Evolutionary conservation across 2,329 filamentous ascomycete species (phyloP).

Genomic region (Penicillium corylophilum): DNA sequence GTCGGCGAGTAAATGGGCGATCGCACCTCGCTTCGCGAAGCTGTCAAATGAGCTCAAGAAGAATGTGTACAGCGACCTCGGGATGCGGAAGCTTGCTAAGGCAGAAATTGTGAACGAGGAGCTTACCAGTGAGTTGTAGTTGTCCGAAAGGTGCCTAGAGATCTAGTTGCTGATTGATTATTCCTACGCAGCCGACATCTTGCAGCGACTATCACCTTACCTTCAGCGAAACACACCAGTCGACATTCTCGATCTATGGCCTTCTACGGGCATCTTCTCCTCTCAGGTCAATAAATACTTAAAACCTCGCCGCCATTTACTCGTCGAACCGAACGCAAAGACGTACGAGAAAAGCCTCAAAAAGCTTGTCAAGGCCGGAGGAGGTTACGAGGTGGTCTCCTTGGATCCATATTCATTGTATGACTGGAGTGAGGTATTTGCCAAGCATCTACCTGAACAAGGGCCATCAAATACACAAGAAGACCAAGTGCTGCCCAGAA

Average conservation of each 20-base stretch:
- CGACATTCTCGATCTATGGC: slow-evolving; percentile 84
- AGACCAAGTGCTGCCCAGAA: slow-evolving; percentile 52
- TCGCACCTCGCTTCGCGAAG: neutral
- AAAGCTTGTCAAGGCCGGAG: slow-evolving; percentile 53
- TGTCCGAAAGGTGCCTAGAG: neutral
- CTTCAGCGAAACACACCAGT: slow-evolving; percentile 71
- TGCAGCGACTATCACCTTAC: slow-evolving; percentile 67
- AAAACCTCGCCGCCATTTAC: slow-evolving; percentile 75
- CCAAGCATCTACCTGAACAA: slow-evolving; percentile 55
- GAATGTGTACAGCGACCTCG: neutral
- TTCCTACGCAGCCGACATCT: slow-evolving; percentile 58
- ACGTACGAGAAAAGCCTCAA: slow-evolving; percentile 63
- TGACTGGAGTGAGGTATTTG: slow-evolving; percentile 46
- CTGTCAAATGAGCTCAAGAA: neutral
- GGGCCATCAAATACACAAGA: slow-evolving; percentile 25
- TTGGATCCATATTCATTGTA: slow-evolving; percentile 60
- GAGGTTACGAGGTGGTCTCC: slow-evolving; percentile 50
- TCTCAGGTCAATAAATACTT: slow-evolving; percentile 71
- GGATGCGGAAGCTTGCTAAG: neutral
- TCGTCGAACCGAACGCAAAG: slow-evolving; percentile 69
- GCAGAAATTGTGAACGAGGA: slow-evolving; percentile 31
- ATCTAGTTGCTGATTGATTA: neutral
- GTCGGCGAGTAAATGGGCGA: neutral
- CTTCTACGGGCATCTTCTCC: slow-evolving; percentile 77
- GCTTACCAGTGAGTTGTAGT: slow-evolving; percentile 32